These are phyloP conservation scores for Phyllosticta paracitricarpa DNA, from an alignment of 2,329 filamentous ascomycete genomes.

Conservation along the genomic window DNA sequence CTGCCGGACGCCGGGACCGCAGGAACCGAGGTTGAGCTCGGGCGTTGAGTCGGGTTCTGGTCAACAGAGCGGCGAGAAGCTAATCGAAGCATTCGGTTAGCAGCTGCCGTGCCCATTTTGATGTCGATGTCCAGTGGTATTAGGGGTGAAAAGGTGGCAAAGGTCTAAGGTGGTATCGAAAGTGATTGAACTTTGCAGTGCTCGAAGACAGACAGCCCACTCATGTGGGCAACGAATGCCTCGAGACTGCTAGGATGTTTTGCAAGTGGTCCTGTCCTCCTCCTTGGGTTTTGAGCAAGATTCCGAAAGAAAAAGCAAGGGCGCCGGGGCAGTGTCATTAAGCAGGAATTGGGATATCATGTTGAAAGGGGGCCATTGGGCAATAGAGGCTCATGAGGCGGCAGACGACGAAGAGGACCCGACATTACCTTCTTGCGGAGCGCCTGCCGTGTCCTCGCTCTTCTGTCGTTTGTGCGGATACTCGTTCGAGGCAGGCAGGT, in stretches of 20 bases:
- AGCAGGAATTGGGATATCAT: not conserved
- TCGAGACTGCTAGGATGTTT: too few relatives aligned
- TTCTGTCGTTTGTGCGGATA: slow-evolving; percentile 9
- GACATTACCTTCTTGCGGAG: not conserved
- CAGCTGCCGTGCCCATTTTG: not conserved
- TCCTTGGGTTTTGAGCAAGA: too few relatives aligned
- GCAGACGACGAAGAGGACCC: not conserved
- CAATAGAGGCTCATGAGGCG: not conserved
- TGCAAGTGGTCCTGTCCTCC: too few relatives aligned
- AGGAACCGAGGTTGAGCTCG: not conserved
- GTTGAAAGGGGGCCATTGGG: not conserved
- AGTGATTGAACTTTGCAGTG: not conserved
- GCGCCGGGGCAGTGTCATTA: not conserved
- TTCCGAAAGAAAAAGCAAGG: too few relatives aligned
- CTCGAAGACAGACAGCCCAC: not conserved
- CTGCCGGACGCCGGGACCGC: not conserved
- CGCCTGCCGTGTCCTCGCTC: slow-evolving; percentile 6
- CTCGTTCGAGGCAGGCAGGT: slow-evolving; percentile 7
- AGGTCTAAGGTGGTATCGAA: not conserved
- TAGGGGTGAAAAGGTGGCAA: not conserved
- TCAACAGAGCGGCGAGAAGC: not conserved
- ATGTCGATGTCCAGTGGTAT: not conserved
- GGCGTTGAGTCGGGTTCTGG: not conserved
- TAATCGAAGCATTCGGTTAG: not conserved
- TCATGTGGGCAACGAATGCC: too few relatives aligned